A percentile compares a stretch with the other conserved stretches of the same genome.
phyloP scores from a whole-genome alignment of 768 basidiomycete genomes.

The Tephrocybe sp. region DNA sequence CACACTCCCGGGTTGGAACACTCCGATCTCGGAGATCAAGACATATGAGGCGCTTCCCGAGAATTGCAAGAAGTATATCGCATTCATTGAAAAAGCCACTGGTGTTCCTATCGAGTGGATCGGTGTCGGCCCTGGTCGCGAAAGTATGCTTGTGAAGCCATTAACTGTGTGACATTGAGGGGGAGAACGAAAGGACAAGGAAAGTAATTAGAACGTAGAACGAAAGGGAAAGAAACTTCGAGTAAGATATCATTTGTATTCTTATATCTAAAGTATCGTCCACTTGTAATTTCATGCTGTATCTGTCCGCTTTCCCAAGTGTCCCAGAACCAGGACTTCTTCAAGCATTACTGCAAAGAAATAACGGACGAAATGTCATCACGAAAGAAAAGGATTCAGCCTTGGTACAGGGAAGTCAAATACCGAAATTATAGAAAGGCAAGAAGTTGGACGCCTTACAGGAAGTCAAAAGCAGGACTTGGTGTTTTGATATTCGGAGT shows the following conservation, averaged over 20 bases:
- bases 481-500: too few species aligned
- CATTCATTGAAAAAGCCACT: slow-evolving; percentile 79
- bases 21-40: slow-evolving; percentile 62
- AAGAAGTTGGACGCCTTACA: too few species aligned
- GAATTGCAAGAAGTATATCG: slow-evolving; percentile 83
- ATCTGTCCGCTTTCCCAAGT: too few species aligned
- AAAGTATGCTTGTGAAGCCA: slow-evolving; percentile 60
- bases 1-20: slow-evolving; percentile 90
- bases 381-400: too few species aligned
- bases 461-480: too few species aligned
- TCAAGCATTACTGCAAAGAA: too few species aligned
- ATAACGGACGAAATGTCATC: too few species aligned
- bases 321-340: too few species aligned
- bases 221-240: neutral
- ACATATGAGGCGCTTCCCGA: slow-evolving; percentile 77
- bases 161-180: neutral
- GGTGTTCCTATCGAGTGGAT: slow-evolving; percentile 86
- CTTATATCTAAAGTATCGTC: slow-evolving; percentile 11
- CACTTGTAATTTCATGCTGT: too few species aligned
- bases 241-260: slow-evolving; percentile 5
- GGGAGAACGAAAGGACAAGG: neutral
- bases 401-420: too few species aligned
- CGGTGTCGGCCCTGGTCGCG: slow-evolving; percentile 86
- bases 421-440: too few species aligned
- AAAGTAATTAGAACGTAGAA: neutral